These are phyloP conservation scores for Hordeum pubiflorum DNA, from an alignment of 202 grass and related monocot genomes.

Conservation along the genomic window DNA sequence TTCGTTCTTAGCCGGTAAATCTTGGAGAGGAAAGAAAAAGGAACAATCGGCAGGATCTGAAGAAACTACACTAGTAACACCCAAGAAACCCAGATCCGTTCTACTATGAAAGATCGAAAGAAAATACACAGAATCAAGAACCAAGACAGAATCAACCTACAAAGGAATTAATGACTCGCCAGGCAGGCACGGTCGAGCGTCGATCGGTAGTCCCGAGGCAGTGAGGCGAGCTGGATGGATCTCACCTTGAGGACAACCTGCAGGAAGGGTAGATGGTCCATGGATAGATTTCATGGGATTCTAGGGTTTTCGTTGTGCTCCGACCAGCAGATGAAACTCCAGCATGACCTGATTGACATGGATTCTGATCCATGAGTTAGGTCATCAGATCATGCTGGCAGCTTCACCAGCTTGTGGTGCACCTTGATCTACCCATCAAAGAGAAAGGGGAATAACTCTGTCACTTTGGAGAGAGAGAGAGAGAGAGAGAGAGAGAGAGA, in stretches of 20 bases:
- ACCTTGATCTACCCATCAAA: constrained; percentile 16
- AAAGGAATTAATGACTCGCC: not conserved
- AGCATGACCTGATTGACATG: constrained; percentile 52
- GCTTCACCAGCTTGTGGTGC: constrained; percentile 72
- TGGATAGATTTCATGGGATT: not conserved
- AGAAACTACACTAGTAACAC: not conserved
- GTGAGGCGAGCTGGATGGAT: not conserved
- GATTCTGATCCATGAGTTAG: not conserved
- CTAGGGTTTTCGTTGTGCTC: constrained; percentile 44
- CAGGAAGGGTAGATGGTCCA: not conserved
- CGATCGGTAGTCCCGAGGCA: not conserved
- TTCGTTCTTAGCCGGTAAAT: not conserved
- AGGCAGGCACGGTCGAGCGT: not conserved
- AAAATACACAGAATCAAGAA: not conserved
- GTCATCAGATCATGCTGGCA: constrained; percentile 80
- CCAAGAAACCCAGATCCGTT: not conserved
- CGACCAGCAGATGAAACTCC: constrained; percentile 84
- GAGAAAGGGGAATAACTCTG: not conserved
- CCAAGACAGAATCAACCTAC: not conserved
- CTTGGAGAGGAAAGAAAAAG: not conserved
- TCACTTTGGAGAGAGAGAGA: not conserved
- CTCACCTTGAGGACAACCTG: not conserved
- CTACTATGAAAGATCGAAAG: not conserved
- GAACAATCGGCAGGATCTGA: not conserved
- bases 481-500: not conserved